Base-by-base conservation (phyloP, 2,329 filamentous ascomycete species). In the Aaosphaeria pasadenensis region DNA sequence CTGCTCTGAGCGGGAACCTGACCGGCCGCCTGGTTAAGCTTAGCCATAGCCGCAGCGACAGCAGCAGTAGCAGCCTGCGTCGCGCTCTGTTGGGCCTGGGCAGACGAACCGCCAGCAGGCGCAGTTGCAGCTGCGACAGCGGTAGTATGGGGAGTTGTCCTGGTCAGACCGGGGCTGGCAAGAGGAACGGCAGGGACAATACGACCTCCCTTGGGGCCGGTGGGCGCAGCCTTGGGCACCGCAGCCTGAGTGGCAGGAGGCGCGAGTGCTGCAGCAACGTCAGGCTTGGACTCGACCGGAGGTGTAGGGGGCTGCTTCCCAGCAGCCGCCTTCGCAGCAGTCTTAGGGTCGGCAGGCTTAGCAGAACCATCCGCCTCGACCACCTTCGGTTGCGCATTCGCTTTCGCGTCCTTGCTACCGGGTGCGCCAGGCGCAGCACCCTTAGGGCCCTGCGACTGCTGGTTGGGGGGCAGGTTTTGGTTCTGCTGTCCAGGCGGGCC, bases 11-110 rank as follows among this genome's bases (percentile, higher is more conserved):
- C 54, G 6, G 63, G 63, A 13, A 56, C 51, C 39, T 62, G 60
- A 11, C 47, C 54, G 44, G 57, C 53, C 29, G 50, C 56, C 29
- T 73, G 54, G n/a, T 72, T 71, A 28, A 91, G 77, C 62, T 88
- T 87, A 1, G 87, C 86, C 85, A 91, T 90, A 2, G 88, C 88
- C 38, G 86, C 82, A 45, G 87, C 87, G n/a, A 90, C 88, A 6
- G 88, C 88, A 30, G 86, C 87, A 58, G 84, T 86, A 1, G 88
- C 88, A 36, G 86, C 83, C 63, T 86, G 83, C 0, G 88, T 91
- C 1, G 87, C 86, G 70, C 87, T 85, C 53, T 82, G 78, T 40
- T 87, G 86, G 70, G 87, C 85, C 53, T 81, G 78, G 7, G 86
- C 63, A 42, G 66, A 56, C 40, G 65, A 62, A 9, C 58, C 62